These are phyloP conservation scores for Schizophyllum amplum DNA, from an alignment of 1,284 basidiomycete species.

Conservation along the genomic window DNA sequence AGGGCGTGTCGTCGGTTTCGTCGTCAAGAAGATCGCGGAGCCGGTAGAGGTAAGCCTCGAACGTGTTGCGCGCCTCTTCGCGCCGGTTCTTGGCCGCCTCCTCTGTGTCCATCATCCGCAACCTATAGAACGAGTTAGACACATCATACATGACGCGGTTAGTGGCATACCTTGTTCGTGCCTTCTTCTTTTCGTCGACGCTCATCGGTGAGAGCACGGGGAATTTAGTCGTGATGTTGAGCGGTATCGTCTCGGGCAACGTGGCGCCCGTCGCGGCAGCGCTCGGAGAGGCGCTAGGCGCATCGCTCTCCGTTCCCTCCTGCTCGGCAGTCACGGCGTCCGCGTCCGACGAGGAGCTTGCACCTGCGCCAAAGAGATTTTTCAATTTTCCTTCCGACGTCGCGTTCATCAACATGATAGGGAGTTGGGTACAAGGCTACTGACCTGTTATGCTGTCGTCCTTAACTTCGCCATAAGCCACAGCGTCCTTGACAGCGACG, in stretches of 20 bases:
- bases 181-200: conserved; percentile 60
- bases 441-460: conserved; percentile 68
- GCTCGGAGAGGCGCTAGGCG: conserved; percentile 20
- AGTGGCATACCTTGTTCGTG: conserved; percentile 53
- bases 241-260: conserved; percentile 41
- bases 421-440: conserved; percentile 13
- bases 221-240: conserved; percentile 58
- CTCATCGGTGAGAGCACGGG: conserved; percentile 66
- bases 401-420: conserved; percentile 5
- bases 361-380: conserved; percentile 67
- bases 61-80: conserved; percentile 87
- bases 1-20: conserved; percentile 55
- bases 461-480: conserved; percentile 71
- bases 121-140: conserved; percentile 35
- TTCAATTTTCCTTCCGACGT: conserved; percentile 64
- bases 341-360: conserved; percentile 29
- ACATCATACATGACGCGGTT: neutral
- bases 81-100: conserved; percentile 72
- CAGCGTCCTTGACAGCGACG: conserved; percentile 66
- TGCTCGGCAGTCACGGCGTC: conserved; percentile 29
- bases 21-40: conserved; percentile 78
- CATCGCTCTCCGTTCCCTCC: conserved; percentile 25
- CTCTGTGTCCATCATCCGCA: conserved; percentile 71
- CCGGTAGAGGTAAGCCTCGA: conserved; percentile 91
- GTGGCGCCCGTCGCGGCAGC: conserved; percentile 20